Percentiles rank a stretch among this genome's conserved stretches.
Evolutionary conservation across 495 filamentous ascomycete genomes (phyloP).

Genomic region (Talaromyces nanjingensis): DNA sequence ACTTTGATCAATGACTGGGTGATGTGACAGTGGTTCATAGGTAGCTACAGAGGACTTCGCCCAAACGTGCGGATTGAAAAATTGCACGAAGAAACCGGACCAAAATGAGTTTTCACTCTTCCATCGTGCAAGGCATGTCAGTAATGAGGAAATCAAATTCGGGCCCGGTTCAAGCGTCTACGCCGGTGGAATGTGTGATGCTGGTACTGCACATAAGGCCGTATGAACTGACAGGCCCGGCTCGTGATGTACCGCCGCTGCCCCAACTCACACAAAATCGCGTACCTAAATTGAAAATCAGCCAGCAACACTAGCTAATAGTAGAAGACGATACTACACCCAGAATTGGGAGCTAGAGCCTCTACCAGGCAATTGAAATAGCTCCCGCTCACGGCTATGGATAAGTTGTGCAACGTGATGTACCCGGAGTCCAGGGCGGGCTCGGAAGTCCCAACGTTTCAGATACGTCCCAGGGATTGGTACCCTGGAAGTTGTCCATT

Average conservation of each 20-base stretch:
- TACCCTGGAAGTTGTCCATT: too few species aligned
- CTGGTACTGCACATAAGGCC: not conserved
- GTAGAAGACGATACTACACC: not conserved
- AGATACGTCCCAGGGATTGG: not conserved
- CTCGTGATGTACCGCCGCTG: not conserved
- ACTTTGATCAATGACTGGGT: not conserved
- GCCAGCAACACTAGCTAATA: not conserved
- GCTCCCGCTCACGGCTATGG: not conserved
- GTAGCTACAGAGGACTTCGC: not conserved
- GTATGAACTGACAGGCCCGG: not conserved
- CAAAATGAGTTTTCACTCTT: not conserved
- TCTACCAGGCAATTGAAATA: not conserved
- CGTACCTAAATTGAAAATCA: not conserved
- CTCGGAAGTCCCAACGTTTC: not conserved
- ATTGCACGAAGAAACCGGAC: not conserved
- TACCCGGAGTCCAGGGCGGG: not conserved
- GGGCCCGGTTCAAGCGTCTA: not conserved
- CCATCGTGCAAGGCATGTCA: not conserved
- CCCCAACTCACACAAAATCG: not conserved
- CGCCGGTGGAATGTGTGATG: not conserved
- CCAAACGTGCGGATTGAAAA: not conserved
- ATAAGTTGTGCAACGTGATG: not conserved
- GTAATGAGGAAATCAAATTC: not conserved
- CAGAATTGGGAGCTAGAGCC: not conserved
- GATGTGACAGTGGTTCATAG: not conserved